Evolutionary conservation across 129 eudicot species (phyloP), one percentile per base, ranked within the genome.

Genomic region (Apium graveolens): DNA sequence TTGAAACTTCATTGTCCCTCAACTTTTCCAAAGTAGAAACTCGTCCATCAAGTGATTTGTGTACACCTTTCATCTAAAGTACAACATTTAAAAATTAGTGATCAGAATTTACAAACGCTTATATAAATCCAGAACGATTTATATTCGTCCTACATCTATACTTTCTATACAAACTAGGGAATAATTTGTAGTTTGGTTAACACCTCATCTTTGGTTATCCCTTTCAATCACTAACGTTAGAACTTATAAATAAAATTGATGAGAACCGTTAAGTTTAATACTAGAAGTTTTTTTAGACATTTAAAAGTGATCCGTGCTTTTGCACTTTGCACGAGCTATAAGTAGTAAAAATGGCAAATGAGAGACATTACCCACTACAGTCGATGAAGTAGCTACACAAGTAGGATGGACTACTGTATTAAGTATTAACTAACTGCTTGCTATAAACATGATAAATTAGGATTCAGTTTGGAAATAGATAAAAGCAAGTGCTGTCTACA

Each of bases 1-100:
- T 70, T 9, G 75, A 38, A 38, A 27, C 75, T 70, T 70, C 75
- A 37, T 24, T 70, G 5, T 70, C 44, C 31, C 46, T 70, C 46
- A 70, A 21, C 45, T 38, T 70, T 38, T 70, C 75, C 75, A 70
- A 24, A 70, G 48, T 70, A 70, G 75, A 70, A 38, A 70, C 42
- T 26, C 75, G 75, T 20, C 32, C 75, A 21, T 70, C 75, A 70
- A 70, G 75, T 20, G 75, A 35, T 38, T 38, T 16, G 32, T 70
- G 48, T 7, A 70, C 48, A 38, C 75, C 75, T 38, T 70, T 70
- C 75, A 70, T 20, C 75, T 70, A 3, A 18, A 38, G 48, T 5
- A 20, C 75, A 38, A 70, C 38, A 37, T 35, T 17, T 0, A 17
- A 18, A 39, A 70, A 18, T 20, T 21, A 38, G 4, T 70, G 75